Evolutionary conservation across 169 alveolate species (phyloP).

Genomic region (Plasmodium fragile): DNA sequence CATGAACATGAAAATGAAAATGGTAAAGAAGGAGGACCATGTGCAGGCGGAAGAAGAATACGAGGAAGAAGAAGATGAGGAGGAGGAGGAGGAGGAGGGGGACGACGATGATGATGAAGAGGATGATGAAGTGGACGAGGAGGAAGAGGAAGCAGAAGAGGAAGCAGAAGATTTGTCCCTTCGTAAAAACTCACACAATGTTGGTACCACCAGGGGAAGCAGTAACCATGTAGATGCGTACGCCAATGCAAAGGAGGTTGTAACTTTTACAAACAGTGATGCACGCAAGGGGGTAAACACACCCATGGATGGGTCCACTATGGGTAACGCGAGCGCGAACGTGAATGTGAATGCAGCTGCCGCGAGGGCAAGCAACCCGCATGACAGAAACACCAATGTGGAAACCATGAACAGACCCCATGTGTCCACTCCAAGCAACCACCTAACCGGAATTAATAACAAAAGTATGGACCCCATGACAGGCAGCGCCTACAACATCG

Average conservation of each 20-base stretch:
- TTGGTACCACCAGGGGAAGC: neutral
- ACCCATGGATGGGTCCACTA: neutral
- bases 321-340: neutral
- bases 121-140: neutral
- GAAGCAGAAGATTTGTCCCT: neutral
- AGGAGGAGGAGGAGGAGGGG: neutral
- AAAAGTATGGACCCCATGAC: neutral
- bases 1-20: neutral
- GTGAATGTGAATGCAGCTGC: too few species aligned
- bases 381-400: neutral
- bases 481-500: constrained; percentile 44
- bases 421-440: neutral
- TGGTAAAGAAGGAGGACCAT: neutral
- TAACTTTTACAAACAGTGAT: neutral
- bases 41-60: neutral
- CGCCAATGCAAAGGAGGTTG: neutral
- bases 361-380: neutral
- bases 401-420: neutral
- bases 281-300: neutral
- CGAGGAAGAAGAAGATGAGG: neutral
- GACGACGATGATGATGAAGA: neutral
- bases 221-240: neutral
- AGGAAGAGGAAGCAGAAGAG: neutral
- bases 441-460: neutral
- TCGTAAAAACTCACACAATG: neutral